These are phyloP conservation scores for Trichosporon sp. DNA, from an alignment of 1,284 basidiomycete genomes.

Conservation along the genomic window DNA sequence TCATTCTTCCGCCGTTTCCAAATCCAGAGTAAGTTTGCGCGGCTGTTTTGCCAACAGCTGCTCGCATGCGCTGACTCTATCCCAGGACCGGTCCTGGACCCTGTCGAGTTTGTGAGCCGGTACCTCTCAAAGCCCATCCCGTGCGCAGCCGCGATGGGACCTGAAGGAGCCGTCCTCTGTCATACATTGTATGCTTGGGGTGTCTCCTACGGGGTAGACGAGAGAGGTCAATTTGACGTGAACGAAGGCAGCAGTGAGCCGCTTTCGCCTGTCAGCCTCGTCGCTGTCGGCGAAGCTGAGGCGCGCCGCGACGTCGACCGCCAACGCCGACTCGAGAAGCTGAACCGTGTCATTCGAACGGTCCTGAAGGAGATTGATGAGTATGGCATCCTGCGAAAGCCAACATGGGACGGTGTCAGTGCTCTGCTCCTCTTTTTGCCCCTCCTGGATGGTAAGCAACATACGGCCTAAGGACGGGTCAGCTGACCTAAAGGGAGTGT, in stretches of 20 bases:
- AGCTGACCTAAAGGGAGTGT: conserved; percentile 44
- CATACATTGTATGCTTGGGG: conserved; percentile 72
- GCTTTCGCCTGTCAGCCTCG: conserved; percentile 21
- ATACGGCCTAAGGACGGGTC: conserved; percentile 9
- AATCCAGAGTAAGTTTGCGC: conserved; percentile 62
- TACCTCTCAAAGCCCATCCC: conserved; percentile 51
- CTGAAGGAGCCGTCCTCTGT: conserved; percentile 52
- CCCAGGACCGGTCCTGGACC: conserved; percentile 52
- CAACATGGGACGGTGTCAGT: conserved; percentile 77
- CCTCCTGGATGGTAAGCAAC: conserved; percentile 65
- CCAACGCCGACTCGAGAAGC: conserved; percentile 49
- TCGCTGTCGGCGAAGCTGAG: conserved; percentile 28
- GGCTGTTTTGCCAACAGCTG: neutral
- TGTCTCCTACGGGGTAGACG: conserved; percentile 75
- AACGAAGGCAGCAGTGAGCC: conserved; percentile 32
- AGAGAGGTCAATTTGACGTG: conserved; percentile 56
- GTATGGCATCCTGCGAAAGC: conserved; percentile 69
- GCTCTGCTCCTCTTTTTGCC: conserved; percentile 71
- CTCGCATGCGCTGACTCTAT: neutral
- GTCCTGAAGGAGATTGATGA: conserved; percentile 71
- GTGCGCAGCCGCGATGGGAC: conserved; percentile 57
- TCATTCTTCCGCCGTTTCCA: conserved; percentile 75
- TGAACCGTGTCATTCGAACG: conserved; percentile 63
- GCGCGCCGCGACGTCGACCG: conserved; percentile 47
- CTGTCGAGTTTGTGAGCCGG: conserved; percentile 66